These are phyloP conservation scores for Quercus wislizeni DNA, from an alignment of 306 rosid genomes.

Conservation along the genomic window DNA sequence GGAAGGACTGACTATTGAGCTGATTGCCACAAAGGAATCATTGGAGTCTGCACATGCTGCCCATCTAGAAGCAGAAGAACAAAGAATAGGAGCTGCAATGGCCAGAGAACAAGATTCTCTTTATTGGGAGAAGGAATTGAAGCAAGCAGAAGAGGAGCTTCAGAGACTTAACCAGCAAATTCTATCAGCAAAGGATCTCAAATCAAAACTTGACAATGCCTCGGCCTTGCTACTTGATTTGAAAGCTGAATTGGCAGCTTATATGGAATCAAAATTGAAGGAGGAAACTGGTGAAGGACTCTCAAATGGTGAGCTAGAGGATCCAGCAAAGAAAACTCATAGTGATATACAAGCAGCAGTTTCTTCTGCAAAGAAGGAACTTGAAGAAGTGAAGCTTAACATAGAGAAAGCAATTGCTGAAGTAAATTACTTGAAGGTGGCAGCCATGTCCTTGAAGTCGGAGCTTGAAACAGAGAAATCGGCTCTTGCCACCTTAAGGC, in stretches of 20 bases:
- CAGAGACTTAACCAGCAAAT: conserved; percentile 70
- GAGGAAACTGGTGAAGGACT: conserved; percentile 45
- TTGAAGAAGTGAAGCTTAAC: conserved; percentile 79
- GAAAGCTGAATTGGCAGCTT: conserved; percentile 80
- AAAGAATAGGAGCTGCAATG: conserved; percentile 88
- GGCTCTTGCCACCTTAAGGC: conserved; percentile 58
- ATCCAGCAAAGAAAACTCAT: conserved; percentile 51
- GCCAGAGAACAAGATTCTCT: conserved; percentile 96
- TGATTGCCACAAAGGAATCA: conserved; percentile 79
- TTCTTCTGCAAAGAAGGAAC: conserved; percentile 73
- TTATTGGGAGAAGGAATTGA: conserved; percentile 89
- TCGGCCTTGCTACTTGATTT: conserved; percentile 74
- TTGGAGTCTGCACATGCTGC: conserved; percentile 89
- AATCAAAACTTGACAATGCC: conserved; percentile 80
- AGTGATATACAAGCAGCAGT: conserved; percentile 71
- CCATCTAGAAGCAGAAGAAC: conserved; percentile 97
- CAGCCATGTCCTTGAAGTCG: conserved; percentile 66
- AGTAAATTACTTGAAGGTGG: conserved; percentile 79
- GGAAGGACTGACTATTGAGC: conserved; percentile 87
- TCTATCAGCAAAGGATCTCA: conserved; percentile 72
- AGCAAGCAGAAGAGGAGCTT: conserved; percentile 86
- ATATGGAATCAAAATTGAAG: conserved; percentile 80
- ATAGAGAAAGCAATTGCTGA: conserved; percentile 87
- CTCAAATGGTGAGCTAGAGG: conserved; percentile 42
- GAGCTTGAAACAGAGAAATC: conserved; percentile 87